Evolutionary conservation across 108 stramenopile genomes (phyloP).

Genomic region (Pseudonitzschia delicatissima): DNA sequence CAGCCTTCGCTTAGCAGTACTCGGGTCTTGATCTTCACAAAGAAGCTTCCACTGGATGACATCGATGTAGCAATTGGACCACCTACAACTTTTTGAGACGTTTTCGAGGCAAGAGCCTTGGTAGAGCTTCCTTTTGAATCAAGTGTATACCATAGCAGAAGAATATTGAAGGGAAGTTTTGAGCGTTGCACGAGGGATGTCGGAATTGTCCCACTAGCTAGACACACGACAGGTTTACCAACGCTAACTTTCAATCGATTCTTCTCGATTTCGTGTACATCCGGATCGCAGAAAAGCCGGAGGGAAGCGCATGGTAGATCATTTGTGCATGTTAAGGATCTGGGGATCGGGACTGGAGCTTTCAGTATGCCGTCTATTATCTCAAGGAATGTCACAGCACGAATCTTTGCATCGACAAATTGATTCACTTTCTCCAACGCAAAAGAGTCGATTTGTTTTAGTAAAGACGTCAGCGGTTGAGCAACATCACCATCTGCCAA

Average conservation of each 20-base stretch:
- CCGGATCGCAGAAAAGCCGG: constrained; percentile 25
- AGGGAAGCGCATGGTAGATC: constrained; percentile 13
- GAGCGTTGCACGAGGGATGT: constrained; percentile 9
- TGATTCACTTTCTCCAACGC: constrained; percentile 27
- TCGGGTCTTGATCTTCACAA: constrained; percentile 20
- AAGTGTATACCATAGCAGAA: constrained; percentile 35
- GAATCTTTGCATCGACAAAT: constrained; percentile 32
- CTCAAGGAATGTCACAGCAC: constrained; percentile 43
- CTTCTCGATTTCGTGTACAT: constrained; percentile 12
- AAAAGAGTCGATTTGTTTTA: constrained; percentile 25
- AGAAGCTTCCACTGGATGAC: constrained; percentile 26
- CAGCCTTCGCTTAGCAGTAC: constrained; percentile 21
- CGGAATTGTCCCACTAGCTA: constrained; percentile 35
- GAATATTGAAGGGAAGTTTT: constrained; percentile 22
- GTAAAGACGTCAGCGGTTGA: constrained; percentile 25
- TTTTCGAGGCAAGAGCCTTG: not conserved
- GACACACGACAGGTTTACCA: constrained; percentile 16
- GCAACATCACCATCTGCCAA: constrained; percentile 11
- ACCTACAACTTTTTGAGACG: not conserved
- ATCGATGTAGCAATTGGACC: constrained; percentile 11
- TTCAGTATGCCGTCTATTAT: constrained; percentile 43
- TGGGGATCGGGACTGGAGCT: constrained; percentile 42
- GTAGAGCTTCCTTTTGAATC: not conserved
- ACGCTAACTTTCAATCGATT: constrained; percentile 22
- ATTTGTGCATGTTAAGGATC: constrained; percentile 15